Evolutionary conservation across 2,329 filamentous ascomycete genomes (phyloP).

Genomic region (Elsinoe perseae): DNA sequence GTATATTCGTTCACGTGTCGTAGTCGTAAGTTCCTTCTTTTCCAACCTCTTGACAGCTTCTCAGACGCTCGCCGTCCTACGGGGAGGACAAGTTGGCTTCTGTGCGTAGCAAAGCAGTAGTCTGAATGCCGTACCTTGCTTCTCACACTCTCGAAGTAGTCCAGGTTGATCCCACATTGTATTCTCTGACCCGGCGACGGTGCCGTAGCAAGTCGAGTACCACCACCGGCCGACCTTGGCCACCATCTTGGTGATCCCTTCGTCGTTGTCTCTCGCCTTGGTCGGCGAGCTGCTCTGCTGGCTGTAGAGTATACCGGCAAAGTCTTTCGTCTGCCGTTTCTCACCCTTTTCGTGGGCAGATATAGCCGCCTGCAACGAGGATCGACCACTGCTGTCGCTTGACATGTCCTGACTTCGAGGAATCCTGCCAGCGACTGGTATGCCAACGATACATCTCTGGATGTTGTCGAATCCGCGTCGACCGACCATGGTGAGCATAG

Average conservation of each 20-base stretch:
- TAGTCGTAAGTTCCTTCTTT: not conserved
- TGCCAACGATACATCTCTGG: conserved; percentile 68
- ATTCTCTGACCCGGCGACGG: conserved; percentile 44
- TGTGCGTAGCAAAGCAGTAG: conserved; percentile 87
- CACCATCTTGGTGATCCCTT: conserved; percentile 86
- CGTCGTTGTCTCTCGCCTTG: conserved; percentile 48
- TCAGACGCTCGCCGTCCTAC: conserved; percentile 45
- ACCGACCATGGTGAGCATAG: conserved; percentile 58
- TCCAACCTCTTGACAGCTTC: too few relatives aligned
- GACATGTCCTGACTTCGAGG: conserved; percentile 29
- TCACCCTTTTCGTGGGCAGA: conserved; percentile 11
- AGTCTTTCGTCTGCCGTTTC: conserved; percentile 10
- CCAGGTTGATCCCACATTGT: conserved; percentile 69
- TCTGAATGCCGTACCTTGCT: conserved; percentile 78
- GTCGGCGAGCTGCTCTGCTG: conserved; percentile 14
- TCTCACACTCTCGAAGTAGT: conserved; percentile 76
- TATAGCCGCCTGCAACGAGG: conserved; percentile 8
- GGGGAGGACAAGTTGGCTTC: conserved; percentile 51
- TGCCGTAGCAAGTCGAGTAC: conserved; percentile 90
- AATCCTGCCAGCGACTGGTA: conserved; percentile 57
- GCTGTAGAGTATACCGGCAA: conserved; percentile 12
- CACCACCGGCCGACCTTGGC: conserved; percentile 90
- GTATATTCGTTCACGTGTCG: not conserved
- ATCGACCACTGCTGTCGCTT: conserved; percentile 23
- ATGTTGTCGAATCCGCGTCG: conserved; percentile 62